Percentiles rank a stretch among this genome's conserved stretches.
Conservation (phyloP, 768 basidiomycete species). For the Exsudoporus frostii region DNA sequence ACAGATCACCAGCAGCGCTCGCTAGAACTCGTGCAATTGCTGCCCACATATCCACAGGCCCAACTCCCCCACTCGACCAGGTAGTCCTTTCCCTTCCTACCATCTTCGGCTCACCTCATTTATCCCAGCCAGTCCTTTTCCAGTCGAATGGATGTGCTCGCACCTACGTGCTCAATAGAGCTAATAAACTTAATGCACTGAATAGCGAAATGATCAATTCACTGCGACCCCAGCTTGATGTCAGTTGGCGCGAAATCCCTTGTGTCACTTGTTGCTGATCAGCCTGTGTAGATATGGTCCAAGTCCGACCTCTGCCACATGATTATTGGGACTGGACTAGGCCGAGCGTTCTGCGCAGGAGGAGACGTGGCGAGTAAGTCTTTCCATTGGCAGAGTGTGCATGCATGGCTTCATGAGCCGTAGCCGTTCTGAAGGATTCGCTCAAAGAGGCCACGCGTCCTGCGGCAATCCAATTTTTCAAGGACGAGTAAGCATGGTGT, state of each 20-base stretch:
- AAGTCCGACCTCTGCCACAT: constrained; percentile 65
- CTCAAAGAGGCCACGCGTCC: constrained; percentile 48
- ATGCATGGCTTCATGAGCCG: constrained; percentile 2
- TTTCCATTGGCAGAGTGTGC: constrained; percentile 1
- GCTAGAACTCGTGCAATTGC: constrained; percentile 31
- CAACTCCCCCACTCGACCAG: constrained; percentile 21
- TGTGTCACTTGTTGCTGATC: constrained; percentile 6
- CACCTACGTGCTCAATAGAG: constrained; percentile 77
- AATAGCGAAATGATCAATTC: constrained; percentile 72
- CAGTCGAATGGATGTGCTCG: constrained; percentile 62
- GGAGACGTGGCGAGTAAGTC: constrained; percentile 87
- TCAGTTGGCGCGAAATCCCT: constrained; percentile 30
- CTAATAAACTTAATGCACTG: constrained; percentile 78
- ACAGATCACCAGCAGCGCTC: constrained; percentile 24
- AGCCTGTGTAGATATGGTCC: constrained; percentile 61
- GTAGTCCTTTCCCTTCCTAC: constrained; percentile 7
- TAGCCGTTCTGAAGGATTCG: constrained; percentile 59
- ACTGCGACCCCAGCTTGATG: constrained; percentile 74
- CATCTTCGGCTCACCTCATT: constrained; percentile 10
- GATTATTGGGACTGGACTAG: constrained; percentile 68
- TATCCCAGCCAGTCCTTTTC: constrained; percentile 55
- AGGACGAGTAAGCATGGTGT: constrained; percentile 64
- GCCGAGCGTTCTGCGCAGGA: constrained; percentile 87
- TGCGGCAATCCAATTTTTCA: constrained; percentile 83
- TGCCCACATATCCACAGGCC: constrained; percentile 34